Base-by-base conservation (phyloP, 768 basidiomycete species). In the Lactarius deliciosus region DNA sequence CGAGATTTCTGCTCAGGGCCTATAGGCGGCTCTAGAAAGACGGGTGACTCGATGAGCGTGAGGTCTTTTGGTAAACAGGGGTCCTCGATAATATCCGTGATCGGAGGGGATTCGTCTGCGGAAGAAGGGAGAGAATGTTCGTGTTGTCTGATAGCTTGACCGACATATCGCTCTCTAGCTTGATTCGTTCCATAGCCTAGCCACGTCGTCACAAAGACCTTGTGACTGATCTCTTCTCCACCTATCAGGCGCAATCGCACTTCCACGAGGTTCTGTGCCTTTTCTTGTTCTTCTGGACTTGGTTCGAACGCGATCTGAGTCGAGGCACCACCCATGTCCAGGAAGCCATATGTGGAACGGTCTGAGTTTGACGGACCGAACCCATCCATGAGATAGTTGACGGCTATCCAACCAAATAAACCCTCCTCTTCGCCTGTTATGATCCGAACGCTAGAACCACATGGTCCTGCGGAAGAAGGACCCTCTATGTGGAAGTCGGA, bases 251-350 rank as follows among this genome's bases (percentile, higher is more conserved):
- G 85, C 64, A 98, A 75, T 41, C 89, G 82, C 55, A 99, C 94
- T 69, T 90, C 87, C 41, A 91, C 84, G 20, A 98, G 81, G 63
- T 88, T 83, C 61, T 86, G 84, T 41, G 83, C 81, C 67, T 80
- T 76, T 53, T 79, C 77, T 65, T 83, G 82, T 65, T 86, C 88
- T 7, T 79, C 75, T 22, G 73, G 70, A 53, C 83, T 83, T 0
- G 97, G 97, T 73, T 98, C 95, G 73, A 98, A 99, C 13, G 97
- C 97, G 68, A 99, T 96, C 77, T 99, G 97, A 9, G 96, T 98
- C 16, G 96, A 98, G 20, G 97, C 97, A 30, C 97, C 96, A 61
- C 97, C 97, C 97, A 98, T 99, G 75, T 99, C 97, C 70, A 99
- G 81, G 76, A 99, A 99, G 6, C 97, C 97, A 73, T 94, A 98